Evolutionary conservation across 225 moss, liverwort and hornwort species (phyloP), one percentile per base, ranked within the genome.

Genomic region (Climacium dendroides): DNA sequence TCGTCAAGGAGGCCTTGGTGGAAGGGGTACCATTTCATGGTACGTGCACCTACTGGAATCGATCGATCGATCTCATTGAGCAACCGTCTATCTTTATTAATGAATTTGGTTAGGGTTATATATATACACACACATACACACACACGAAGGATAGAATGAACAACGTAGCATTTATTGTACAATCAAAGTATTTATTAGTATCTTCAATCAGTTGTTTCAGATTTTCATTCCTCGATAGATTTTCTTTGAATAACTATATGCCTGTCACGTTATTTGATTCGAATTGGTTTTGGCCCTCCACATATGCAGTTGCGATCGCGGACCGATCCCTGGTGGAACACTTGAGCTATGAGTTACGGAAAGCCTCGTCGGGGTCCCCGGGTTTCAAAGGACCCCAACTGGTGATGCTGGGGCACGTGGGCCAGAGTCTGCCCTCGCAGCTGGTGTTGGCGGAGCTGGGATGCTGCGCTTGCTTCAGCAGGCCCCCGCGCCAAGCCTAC

Each of bases 401-500:
- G 25, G 89, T 92, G 70, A 92, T 92, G 90, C 50, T 92, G 90
- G 92, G 92, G 14, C 89, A 89, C 53, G 90, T 89, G 69, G 92
- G 89, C 37, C 89, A 91, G 78, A 92, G 92, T 72, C 90, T 92
- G 24, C 90, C 92, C 28, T 90, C 85, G 32, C 90, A 92, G 87
- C 87, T 73, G 70, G 87, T 91, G 32, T 81, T 92, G 34, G 90
- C 89, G 59, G 90, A 80, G 67, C 89, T 92, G 20, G 92, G 92
- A 25, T 92, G 92, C 82, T 91, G 92, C 59, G 90, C 89, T 45
- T 87, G 90, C 85, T 92, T 92, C 87, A 92, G 90, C 79, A 87
- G 92, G 29, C 92, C 92, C 16, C 87, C 92, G 67, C 92, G 92
- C 70, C 92, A 91, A 86, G 89, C 92, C 19, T 92, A 92, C 54